Percentiles rank a stretch among this genome's conserved stretches.
Evolutionary conservation across 371 early-diverging fungal species (phyloP).

Genomic region (Mortierella sp.): DNA sequence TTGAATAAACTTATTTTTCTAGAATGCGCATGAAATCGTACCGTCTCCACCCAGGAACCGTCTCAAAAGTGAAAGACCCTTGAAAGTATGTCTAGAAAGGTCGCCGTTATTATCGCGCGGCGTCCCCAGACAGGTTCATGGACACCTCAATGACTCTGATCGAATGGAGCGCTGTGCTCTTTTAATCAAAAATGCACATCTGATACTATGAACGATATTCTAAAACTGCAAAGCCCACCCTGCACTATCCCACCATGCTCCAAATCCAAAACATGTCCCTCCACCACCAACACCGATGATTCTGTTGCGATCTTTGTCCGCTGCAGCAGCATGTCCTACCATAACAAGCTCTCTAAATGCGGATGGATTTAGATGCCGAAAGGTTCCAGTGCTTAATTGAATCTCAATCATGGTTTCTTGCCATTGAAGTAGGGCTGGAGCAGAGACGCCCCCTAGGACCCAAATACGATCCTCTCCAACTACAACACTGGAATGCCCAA

Average conservation of each 20-base stretch:
- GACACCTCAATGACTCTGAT: too few species aligned
- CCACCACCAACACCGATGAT: conserved; percentile 53
- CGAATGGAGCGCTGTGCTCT: too few species aligned
- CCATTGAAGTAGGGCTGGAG: conserved; percentile 46
- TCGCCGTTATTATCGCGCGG: too few species aligned
- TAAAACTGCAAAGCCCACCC: conserved; percentile 41
- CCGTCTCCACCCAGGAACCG: too few species aligned
- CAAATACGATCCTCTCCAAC: conserved; percentile 33
- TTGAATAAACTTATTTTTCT: not conserved
- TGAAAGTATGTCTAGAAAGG: too few species aligned
- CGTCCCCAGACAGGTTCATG: too few species aligned
- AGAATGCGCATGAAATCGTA: too few species aligned
- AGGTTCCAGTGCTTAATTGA: conserved; percentile 16
- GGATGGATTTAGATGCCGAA: conserved; percentile 27
- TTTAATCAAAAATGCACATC: not conserved
- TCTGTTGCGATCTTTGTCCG: conserved; percentile 27
- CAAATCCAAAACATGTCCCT: conserved; percentile 56
- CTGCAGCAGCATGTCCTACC: conserved; percentile 45
- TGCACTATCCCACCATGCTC: conserved; percentile 46
- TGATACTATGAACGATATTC: not conserved
- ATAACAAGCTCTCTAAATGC: conserved; percentile 45
- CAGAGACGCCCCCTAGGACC: conserved; percentile 50
- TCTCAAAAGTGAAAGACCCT: too few species aligned
- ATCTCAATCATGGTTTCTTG: conserved; percentile 51
- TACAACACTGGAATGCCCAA: conserved; percentile 36